Evolutionary conservation across 805 yeast genomes (phyloP), one percentile per base, ranked within the genome.

Genomic region (Candida golubevii): DNA sequence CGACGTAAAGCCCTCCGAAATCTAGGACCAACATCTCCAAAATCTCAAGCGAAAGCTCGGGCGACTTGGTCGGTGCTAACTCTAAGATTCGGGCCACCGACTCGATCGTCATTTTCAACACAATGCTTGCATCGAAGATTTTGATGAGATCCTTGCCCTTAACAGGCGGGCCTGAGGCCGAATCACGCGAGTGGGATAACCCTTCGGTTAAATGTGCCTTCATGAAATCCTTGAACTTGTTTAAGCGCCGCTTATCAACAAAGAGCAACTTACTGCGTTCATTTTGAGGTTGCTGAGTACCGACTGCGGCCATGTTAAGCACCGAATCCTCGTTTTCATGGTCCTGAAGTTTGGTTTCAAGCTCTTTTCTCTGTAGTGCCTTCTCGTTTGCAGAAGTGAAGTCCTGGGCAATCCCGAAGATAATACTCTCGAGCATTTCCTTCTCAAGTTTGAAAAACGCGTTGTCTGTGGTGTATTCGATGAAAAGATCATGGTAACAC

Each of bases 1-100:
- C 89, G 36, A 89, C 75, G 56, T 86, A 88, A 3, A 83, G 74
- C 31, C 79, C 79, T 1, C 95, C 93, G 33, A 87, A 72, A 43
- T 84, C 88, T 38, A 78, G 72, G 18, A 88, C 62, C 41, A 88
- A 60, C 32, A 85, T 71, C 48, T 86, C 87, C 46, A 86, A 69
- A 11, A 90, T 62, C 48, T 82, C 89, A 36, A 79, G 65, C 0
- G 88, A 76, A 55, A 81, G 78, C 36, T 76, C 82, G 7, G 83
- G 75, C 2, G 85, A 70, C 46, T 76, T 80, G 26, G 68, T 67
- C 1, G 91, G 87, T 0, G 82, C 73, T 33, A 88, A 67, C 59
- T 88, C 96, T 55, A 87, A 74, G 4, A 84, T 71, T 58, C 97
- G 72, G 2, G 90, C 83, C 5, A 88, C 70, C 1, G 90, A 75